Evolutionary conservation across 1,284 basidiomycete genomes (phyloP), one percentile per base, ranked within the genome.

Genomic region (Cerioporus squamosus): DNA sequence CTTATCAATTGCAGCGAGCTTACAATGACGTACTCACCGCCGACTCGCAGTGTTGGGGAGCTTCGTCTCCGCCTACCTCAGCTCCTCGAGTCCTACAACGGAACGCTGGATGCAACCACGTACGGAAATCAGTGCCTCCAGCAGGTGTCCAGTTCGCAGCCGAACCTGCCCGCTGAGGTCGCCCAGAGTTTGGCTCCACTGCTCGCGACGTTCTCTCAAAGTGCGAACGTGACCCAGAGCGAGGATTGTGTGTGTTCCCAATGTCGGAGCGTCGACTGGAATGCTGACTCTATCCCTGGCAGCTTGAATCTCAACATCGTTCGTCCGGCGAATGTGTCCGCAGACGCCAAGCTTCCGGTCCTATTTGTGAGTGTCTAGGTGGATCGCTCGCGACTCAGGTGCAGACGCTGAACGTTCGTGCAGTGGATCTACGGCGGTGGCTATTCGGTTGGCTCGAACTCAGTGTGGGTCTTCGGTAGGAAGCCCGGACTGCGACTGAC

Each of bases 251-350:
- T 23, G 50, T 51, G 29, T 7, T n/a, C 15, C 39, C 7, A 7
- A n/a, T 14, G 22, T 40, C 14, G n/a, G n/a, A n/a, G n/a, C 15
- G 12, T 17, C 10, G 15, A 15, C 2, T 12, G 15, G 5, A 9
- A 15, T 36, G 33, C 33, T 36, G 3, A 26, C 4, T 14, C 7
- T 40, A 22, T n/a, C 33, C 33, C 14, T 3, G 33, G 44, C 7
- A 81, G 86, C 65, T 70, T 88, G 39, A 80, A 76, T 1, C 64
- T 87, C 60, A 87, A 87, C 65, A 78, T 88, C 9, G 73, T 81
- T 55, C 79, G 75, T 39, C 81, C 84, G 5, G 69, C 75, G 2
- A 70, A 68, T 23, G 71, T 76, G 1, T 72, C 68, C 0, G 50
- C 76, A 2, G 63, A 60, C 0, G 74, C 76, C 1, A 79, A 80